Evolutionary conservation across 1,284 basidiomycete species (phyloP), one percentile per base, ranked within the genome.

Genomic region (Hymenochaete sp.): DNA sequence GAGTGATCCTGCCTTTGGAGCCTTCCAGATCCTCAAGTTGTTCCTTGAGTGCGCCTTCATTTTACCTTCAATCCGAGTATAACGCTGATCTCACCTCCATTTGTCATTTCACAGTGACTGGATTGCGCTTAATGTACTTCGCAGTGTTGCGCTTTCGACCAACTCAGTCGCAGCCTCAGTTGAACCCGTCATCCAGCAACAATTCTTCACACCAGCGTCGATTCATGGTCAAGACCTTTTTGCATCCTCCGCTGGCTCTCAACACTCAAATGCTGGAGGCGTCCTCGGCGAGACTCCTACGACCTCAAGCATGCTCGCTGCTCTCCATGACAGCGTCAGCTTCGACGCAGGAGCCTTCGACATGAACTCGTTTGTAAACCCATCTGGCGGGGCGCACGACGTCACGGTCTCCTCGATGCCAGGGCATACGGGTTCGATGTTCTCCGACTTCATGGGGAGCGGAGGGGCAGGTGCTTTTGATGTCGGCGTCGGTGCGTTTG

Each of bases 91-190:
- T 24, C 26, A 28, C 24, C 44, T 50, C 49, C 38, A 44, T 66
- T 39, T 61, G 54, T 39, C 45, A 38, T 42, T 16, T 33, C 44
- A 35, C 55, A 89, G 85, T 57, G 88, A 91, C 62, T 90, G 87
- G 87, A 89, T 90, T 56, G 83, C 83, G 3, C 77, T 91, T 53
- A 90, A 88, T 60, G 85, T 91, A 47, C 70, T 91, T 53, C 72
- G 86, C 54, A 87, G 73, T 56, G 88, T 91, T 49, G 88, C 87
- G 3, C 65, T 91, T 49, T 89, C 87, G 29, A 90, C 86, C 14
- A 89, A 86, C 62, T 88, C 86, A 13, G 87, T 90, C 36, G 86
- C 86, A 18, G 87, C 86, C 27, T 91, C 87, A 27, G 87, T 90
- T 43, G 87, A 90, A 57, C 86, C 85, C 36, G 79, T 87, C 45